These are phyloP conservation scores for Talaromyces nanjingensis DNA, from an alignment of 495 filamentous ascomycete genomes.

Conservation along the genomic window DNA sequence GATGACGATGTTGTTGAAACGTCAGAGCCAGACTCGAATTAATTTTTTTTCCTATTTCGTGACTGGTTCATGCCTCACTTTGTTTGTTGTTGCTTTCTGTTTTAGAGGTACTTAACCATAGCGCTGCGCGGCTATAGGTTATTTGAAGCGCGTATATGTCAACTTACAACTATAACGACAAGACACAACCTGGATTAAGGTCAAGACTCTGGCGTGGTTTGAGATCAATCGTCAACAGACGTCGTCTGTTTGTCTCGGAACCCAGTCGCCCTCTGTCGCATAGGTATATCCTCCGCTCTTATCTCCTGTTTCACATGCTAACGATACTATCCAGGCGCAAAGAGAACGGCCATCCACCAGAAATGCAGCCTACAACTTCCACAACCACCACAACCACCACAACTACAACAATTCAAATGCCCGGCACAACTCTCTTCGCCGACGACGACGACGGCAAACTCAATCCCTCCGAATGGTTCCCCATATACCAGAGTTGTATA, in stretches of 20 bases:
- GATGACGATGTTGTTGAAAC: neutral
- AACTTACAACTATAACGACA: slow-evolving; percentile 22
- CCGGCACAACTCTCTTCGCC: slow-evolving; percentile 12
- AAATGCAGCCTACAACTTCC: slow-evolving; percentile 2
- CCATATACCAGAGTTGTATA: slow-evolving; percentile 77
- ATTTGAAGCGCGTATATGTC: slow-evolving; percentile 19
- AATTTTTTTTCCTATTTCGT: slow-evolving; percentile 11
- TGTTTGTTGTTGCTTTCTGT: neutral
- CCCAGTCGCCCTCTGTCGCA: slow-evolving; percentile 18
- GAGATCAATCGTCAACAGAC: slow-evolving; percentile 26
- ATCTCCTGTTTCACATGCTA: neutral
- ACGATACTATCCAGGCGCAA: neutral
- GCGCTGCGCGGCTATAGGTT: neutral
- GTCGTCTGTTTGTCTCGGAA: slow-evolving; percentile 24
- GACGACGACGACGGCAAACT: slow-evolving; percentile 29
- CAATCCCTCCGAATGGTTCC: slow-evolving; percentile 86
- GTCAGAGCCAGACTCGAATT: neutral
- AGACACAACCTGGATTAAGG: slow-evolving; percentile 16
- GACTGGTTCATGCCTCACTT: slow-evolving; percentile 7
- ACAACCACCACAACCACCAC: slow-evolving; percentile 12
- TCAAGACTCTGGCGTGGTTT: slow-evolving; percentile 30
- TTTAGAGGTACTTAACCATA: neutral
- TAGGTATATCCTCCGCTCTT: slow-evolving; percentile 21
- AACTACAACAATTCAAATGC: slow-evolving; percentile 10
- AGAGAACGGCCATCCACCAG: neutral